phyloP scores from a whole-genome alignment of 805 yeast genomes.

The Pichia insulana region DNA sequence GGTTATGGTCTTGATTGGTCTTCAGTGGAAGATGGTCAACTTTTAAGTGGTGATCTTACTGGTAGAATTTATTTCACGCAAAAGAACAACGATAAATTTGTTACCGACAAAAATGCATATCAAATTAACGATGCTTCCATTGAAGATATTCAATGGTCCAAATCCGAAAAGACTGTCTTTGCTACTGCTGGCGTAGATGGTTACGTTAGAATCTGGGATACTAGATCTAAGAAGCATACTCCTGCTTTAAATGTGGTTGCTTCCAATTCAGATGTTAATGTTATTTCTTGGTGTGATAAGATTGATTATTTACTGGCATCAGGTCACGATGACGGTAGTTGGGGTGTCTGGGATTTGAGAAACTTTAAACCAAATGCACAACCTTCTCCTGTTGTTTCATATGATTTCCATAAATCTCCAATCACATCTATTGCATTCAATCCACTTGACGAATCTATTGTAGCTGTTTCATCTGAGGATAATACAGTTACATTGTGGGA shows the following conservation, averaged over 20 bases:
- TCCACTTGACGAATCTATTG: slow-evolving; percentile 89
- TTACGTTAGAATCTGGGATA: slow-evolving; percentile 89
- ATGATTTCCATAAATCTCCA: slow-evolving; percentile 90
- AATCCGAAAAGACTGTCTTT: slow-evolving; percentile 84
- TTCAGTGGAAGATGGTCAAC: slow-evolving; percentile 72
- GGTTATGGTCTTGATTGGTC: slow-evolving; percentile 98
- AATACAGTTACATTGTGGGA: slow-evolving; percentile 98
- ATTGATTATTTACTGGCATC: slow-evolving; percentile 83
- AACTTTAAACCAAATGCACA: slow-evolving; percentile 53
- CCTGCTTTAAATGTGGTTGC: slow-evolving; percentile 85
- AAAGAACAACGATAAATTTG: slow-evolving; percentile 72
- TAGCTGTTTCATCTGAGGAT: slow-evolving; percentile 94
- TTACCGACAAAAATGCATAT: slow-evolving; percentile 78
- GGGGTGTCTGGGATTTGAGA: slow-evolving; percentile 98
- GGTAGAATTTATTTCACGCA: slow-evolving; percentile 77
- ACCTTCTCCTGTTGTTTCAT: slow-evolving; percentile 84
- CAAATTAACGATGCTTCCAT: slow-evolving; percentile 64
- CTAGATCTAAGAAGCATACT: slow-evolving; percentile 83
- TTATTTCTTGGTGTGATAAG: slow-evolving; percentile 89
- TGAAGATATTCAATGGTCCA: slow-evolving; percentile 96
- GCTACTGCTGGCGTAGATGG: slow-evolving; percentile 96
- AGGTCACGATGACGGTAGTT: slow-evolving; percentile 94
- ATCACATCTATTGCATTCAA: slow-evolving; percentile 90
- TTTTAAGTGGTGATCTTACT: slow-evolving; percentile 80
- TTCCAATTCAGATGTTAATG: slow-evolving; percentile 79